Evolutionary conservation across 495 filamentous ascomycete species (phyloP).

Genomic region (Penicillium dipodomyicola): DNA sequence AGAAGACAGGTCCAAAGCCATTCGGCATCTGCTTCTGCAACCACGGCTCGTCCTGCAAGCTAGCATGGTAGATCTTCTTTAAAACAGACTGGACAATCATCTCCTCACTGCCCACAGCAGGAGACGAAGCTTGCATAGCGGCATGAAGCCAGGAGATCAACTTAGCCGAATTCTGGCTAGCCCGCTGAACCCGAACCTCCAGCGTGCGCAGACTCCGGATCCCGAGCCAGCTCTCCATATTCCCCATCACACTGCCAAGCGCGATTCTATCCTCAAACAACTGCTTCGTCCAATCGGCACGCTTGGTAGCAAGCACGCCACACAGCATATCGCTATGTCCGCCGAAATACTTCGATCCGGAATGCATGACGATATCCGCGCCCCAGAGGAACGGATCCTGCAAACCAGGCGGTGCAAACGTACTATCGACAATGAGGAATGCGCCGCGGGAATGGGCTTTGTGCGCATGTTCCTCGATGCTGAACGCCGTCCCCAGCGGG

Average conservation of each 20-base stretch:
- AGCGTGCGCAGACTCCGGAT: slow-evolving; percentile 76
- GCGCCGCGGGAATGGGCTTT: slow-evolving; percentile 68
- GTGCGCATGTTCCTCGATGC: slow-evolving; percentile 61
- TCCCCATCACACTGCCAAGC: slow-evolving; percentile 77
- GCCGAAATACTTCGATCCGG: slow-evolving; percentile 87
- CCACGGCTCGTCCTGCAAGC: slow-evolving; percentile 69
- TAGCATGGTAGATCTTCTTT: slow-evolving; percentile 65
- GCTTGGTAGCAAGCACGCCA: slow-evolving; percentile 66
- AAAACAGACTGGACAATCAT: slow-evolving; percentile 49
- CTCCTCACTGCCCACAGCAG: slow-evolving; percentile 28
- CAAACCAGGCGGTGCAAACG: slow-evolving; percentile 84
- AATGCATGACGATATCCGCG: slow-evolving; percentile 80
- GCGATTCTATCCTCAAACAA: slow-evolving; percentile 61
- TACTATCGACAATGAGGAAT: slow-evolving; percentile 75
- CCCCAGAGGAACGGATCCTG: slow-evolving; percentile 76
- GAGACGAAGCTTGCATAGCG: slow-evolving; percentile 32
- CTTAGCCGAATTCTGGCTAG: slow-evolving; percentile 60
- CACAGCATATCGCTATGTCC: slow-evolving; percentile 86
- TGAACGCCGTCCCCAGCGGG: slow-evolving; percentile 70
- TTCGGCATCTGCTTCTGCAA: slow-evolving; percentile 80
- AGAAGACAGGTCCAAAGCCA: slow-evolving; percentile 82
- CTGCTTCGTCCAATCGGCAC: slow-evolving; percentile 50
- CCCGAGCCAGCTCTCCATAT: slow-evolving; percentile 83
- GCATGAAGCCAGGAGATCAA: slow-evolving; percentile 66
- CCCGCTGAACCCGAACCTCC: slow-evolving; percentile 68